Evolutionary conservation across 1,284 basidiomycete genomes (phyloP), one percentile per base, ranked within the genome.

Genomic region (Sanguinoderma infundibulare): DNA sequence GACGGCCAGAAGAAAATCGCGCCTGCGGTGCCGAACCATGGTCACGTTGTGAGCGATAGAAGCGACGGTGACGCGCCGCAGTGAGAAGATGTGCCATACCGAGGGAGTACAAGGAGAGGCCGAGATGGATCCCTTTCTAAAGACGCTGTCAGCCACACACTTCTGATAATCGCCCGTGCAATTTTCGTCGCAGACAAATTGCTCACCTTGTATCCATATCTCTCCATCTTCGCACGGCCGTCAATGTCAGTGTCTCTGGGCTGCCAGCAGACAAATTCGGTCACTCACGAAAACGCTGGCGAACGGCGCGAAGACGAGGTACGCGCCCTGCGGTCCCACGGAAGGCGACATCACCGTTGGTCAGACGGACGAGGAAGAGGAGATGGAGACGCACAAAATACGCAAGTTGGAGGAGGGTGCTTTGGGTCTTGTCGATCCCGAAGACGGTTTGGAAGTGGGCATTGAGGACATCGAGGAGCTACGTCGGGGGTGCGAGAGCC

Each of bases 381-480:
- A 17, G 15, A 46, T 14, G 20, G 22, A 55, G 57, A 65, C 77
- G 67, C 61, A 78, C 90, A 67, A 95, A 96, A 76, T 95, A 96
- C 4, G 92, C 91, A 8, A 93, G 83, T 72, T 96, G 94, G 34
- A 96, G 82, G 62, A 93, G 84, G 1, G 94, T 94, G 49, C 91
- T 94, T 73, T 94, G 86, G 20, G 91, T 83, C 69, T 90, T 91
- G 47, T 83, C 83, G 73, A 93, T 90, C 2, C 80, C 79, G 66
- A 93, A 89, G 9, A 91, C 84, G 12, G 71, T 74, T 77, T 92
- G 92, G 75, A 94, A 93, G 72, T 93, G 90, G 57, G 90, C 86
- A 77, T 93, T 93, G 59, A 95, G 81, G 35, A 94, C 92, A 75
- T 95, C 94, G 65, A 95, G 88, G 55, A 95, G 84, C 81, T 91